Conservation (phyloP, 2,329 filamentous ascomycete genomes). For the Scedosporium minutisporum region DNA sequence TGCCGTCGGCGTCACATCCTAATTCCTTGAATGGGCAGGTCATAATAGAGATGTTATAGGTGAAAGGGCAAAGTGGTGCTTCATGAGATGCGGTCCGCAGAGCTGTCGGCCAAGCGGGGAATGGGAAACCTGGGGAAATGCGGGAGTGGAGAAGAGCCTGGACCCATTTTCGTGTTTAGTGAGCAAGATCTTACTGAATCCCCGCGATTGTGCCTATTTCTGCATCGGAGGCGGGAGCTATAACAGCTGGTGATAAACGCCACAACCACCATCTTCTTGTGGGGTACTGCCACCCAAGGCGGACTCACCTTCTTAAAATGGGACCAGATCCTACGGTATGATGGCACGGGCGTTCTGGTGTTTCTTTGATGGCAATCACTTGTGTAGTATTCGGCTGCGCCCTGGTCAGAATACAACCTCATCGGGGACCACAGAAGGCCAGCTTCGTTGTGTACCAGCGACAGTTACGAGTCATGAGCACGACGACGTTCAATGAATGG, state of each 20-base stretch:
- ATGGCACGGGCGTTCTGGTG: not conserved
- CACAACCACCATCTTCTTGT: not conserved
- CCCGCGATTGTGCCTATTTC: not conserved
- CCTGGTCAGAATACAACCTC: too few species aligned
- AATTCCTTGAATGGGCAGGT: not conserved
- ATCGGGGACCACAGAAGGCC: too few species aligned
- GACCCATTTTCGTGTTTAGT: not conserved
- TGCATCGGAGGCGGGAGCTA: not conserved
- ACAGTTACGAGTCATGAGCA: too few species aligned
- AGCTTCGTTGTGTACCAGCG: too few species aligned
- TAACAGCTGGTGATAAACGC: not conserved
- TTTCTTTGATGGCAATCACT: too few species aligned
- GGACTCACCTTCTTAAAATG: not conserved
- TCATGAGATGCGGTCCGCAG: not conserved
- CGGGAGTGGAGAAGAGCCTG: not conserved
- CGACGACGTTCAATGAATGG: too few species aligned
- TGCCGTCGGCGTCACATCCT: not conserved
- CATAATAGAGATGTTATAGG: not conserved
- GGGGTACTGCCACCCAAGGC: not conserved
- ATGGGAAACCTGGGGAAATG: not conserved
- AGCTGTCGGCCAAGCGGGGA: not conserved
- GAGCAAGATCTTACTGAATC: not conserved
- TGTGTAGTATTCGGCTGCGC: too few species aligned
- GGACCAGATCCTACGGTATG: not conserved
- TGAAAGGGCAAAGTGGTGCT: not conserved